These are phyloP conservation scores for Penicillium paradoxum DNA, from an alignment of 495 filamentous ascomycete genomes.

Conservation along the genomic window DNA sequence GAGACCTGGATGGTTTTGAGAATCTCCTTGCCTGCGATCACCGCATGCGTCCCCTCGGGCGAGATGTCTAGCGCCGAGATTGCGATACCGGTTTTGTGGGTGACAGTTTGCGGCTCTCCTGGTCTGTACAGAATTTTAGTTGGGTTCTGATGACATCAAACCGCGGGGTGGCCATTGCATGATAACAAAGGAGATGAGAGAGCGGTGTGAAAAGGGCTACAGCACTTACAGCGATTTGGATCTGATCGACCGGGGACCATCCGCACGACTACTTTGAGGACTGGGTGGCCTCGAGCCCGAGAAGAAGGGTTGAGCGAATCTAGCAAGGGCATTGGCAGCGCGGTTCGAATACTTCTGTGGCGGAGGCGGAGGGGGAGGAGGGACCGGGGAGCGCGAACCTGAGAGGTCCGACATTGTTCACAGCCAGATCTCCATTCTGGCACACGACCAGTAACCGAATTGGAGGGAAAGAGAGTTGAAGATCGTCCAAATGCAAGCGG, in stretches of 20 bases:
- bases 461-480: conserved; percentile 9
- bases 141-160: conserved; percentile 15
- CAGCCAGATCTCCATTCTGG: conserved; percentile 20
- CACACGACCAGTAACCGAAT: conserved; percentile 28
- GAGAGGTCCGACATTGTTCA: conserved; percentile 43
- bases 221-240: conserved; percentile 41
- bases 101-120: conserved; percentile 65
- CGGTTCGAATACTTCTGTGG: conserved; percentile 47
- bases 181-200: not conserved
- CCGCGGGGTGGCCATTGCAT: conserved; percentile 1
- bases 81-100: conserved; percentile 65
- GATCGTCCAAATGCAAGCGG: conserved; percentile 18
- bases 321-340: conserved; percentile 51
- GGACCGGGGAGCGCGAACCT: conserved; percentile 33
- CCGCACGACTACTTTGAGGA: conserved; percentile 38
- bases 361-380: conserved; percentile 48
- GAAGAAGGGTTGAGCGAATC: conserved; percentile 55
- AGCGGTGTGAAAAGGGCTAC: conserved; percentile 24
- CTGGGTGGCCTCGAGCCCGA: conserved; percentile 52
- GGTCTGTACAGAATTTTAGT: conserved; percentile 40
- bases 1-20: conserved; percentile 77
- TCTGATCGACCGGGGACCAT: conserved; percentile 36
- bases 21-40: conserved; percentile 77
- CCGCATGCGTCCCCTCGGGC: conserved; percentile 65
- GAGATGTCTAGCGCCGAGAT: conserved; percentile 76